phyloP scores from a whole-genome alignment of 768 basidiomycete species.

The Stropharia rugosoannulata region DNA sequence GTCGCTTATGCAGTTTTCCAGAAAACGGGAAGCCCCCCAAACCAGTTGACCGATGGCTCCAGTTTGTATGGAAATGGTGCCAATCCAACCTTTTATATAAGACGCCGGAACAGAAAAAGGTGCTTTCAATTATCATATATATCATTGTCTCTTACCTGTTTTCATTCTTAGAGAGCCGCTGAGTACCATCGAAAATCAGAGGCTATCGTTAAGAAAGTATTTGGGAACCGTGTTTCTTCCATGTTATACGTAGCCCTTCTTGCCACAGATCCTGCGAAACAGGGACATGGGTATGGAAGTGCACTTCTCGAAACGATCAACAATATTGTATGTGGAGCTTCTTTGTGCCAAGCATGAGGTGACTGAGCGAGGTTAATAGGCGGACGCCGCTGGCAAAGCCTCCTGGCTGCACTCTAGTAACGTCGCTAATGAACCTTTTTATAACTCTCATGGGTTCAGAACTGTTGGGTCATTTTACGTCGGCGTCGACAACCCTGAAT shows the following conservation, averaged over 20 bases:
- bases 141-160: not conserved
- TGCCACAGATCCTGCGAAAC: conserved; percentile 24
- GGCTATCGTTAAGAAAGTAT: not conserved
- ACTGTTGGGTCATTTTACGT: conserved; percentile 21
- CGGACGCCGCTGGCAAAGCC: conserved; percentile 23
- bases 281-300: conserved; percentile 29
- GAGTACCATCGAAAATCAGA: not conserved
- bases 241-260: conserved; percentile 30
- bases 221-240: conserved; percentile 19
- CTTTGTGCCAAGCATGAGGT: not conserved
- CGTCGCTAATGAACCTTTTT: conserved; percentile 21
- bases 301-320: conserved; percentile 26
- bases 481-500: conserved; percentile 29
- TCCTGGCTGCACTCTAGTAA: conserved; percentile 30
- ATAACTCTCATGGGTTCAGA: conserved; percentile 25
- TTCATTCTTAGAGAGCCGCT: not conserved
- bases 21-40: not conserved
- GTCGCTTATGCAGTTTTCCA: not conserved
- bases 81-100: not conserved
- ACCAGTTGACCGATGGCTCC: conserved; percentile 2
- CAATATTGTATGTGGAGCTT: conserved; percentile 17
- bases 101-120: conserved; percentile 17
- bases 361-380: conserved; percentile 15
- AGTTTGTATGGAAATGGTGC: not conserved
- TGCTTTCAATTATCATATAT: not conserved